A percentile compares a stretch with the other conserved stretches of the same genome.
Conservation (phyloP, 1,284 basidiomycete genomes). For the Amylostereum areolatum region DNA sequence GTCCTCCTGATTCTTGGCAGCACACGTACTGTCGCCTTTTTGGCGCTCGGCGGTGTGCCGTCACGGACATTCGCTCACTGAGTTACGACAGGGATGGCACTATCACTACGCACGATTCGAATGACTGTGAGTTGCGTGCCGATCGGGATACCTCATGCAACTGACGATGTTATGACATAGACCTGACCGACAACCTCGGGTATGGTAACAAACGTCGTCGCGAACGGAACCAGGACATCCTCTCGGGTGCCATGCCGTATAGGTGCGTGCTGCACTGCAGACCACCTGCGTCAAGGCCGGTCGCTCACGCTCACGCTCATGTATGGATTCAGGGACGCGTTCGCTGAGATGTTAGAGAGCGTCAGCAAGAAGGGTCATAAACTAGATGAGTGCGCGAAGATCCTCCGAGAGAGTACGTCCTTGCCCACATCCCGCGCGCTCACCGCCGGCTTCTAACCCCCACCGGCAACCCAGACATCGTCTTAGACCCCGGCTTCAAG, state of each 20-base stretch:
- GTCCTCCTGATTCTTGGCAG: conserved; percentile 23
- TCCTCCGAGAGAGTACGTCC: conserved; percentile 41
- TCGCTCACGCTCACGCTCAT: too few relatives aligned
- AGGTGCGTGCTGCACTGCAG: conserved; percentile 38
- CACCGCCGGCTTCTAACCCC: conserved; percentile 3
- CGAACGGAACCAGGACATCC: conserved; percentile 65
- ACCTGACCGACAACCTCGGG: conserved; percentile 74
- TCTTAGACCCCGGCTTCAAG: conserved; percentile 83
- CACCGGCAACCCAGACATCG: conserved; percentile 52
- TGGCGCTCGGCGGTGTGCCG: conserved; percentile 6
- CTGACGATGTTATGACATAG: conserved; percentile 34
- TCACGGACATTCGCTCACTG: conserved; percentile 6
- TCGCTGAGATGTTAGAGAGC: conserved; percentile 75
- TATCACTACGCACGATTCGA: conserved; percentile 86
- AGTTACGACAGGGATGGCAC: conserved; percentile 91
- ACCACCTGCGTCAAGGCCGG: background rate
- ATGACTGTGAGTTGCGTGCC: conserved; percentile 63
- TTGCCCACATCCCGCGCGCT: background rate
- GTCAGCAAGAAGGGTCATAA: conserved; percentile 58
- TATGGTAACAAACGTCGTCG: conserved; percentile 66
- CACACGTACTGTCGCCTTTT: background rate
- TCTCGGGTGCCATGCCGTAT: conserved; percentile 64
- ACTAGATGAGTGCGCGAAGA: conserved; percentile 77
- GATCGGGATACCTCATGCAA: background rate
- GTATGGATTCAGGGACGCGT: conserved; percentile 80